A percentile compares a stretch with the other conserved stretches of the same genome.
Conservation (phyloP, 2,329 filamentous ascomycete species). For the Fusarium falciforme region DNA sequence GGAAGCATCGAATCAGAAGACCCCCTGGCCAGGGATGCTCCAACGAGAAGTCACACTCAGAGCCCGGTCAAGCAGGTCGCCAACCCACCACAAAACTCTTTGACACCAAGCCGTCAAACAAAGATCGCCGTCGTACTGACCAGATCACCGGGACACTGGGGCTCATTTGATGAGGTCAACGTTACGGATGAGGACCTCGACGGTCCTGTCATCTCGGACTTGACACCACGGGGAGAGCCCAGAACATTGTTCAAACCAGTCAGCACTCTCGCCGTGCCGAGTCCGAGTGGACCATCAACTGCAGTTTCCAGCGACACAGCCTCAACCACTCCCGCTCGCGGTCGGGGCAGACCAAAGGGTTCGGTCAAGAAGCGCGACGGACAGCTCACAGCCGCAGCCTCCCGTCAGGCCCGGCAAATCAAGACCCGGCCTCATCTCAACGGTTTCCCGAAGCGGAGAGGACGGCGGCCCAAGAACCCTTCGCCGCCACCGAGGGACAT, state of each 20-base stretch:
- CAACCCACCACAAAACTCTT: not conserved
- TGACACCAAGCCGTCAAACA: not conserved
- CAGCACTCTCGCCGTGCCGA: not conserved
- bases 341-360: constrained; percentile 61
- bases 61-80: constrained; percentile 8
- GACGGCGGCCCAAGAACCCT: constrained; percentile 55
- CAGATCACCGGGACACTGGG: constrained; percentile 14
- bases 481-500: constrained; percentile 54
- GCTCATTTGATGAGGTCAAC: constrained; percentile 5
- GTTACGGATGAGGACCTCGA: constrained; percentile 14
- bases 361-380: constrained; percentile 49
- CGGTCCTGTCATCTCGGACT: constrained; percentile 33
- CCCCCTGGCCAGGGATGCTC: constrained; percentile 22
- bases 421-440: constrained; percentile 43
- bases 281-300: constrained; percentile 2
- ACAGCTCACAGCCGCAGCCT: constrained; percentile 36
- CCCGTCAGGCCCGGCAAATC: constrained; percentile 39
- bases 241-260: constrained; percentile 9
- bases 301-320: constrained; percentile 13
- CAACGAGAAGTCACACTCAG: constrained; percentile 21
- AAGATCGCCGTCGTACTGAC: constrained; percentile 38
- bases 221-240: constrained; percentile 29
- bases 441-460: constrained; percentile 52
- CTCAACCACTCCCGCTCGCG: constrained; percentile 10
- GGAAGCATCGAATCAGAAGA: constrained; percentile 37